These are phyloP conservation scores for Penicillium sp. DNA, from an alignment of 2,329 filamentous ascomycete species.

Conservation along the genomic window DNA sequence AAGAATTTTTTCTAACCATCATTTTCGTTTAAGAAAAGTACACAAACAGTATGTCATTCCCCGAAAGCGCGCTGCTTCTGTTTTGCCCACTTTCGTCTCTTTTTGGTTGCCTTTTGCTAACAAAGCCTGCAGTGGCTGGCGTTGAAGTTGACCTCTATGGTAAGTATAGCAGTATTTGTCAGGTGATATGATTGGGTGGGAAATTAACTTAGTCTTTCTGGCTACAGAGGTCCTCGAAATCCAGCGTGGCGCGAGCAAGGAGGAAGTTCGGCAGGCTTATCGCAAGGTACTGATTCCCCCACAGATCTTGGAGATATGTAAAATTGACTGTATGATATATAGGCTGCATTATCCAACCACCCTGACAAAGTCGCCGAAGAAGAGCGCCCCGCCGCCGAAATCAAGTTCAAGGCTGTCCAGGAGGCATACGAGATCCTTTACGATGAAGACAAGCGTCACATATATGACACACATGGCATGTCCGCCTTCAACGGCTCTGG, in stretches of 20 bases:
- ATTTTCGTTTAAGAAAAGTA: background rate
- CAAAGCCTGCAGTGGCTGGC: constrained; percentile 31
- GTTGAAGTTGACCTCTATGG: constrained; percentile 61
- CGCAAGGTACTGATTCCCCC: constrained; percentile 68
- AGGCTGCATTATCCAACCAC: constrained; percentile 85
- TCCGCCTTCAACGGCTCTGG: constrained; percentile 82
- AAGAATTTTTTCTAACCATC: background rate
- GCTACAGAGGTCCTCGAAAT: constrained; percentile 74
- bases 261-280: constrained; percentile 93
- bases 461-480: constrained; percentile 96
- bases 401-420: constrained; percentile 87
- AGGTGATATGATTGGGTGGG: constrained; percentile 5
- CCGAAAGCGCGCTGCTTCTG: background rate
- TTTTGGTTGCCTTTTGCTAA: constrained; percentile 19
- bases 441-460: constrained; percentile 87
- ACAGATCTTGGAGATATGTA: background rate
- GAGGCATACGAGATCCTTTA: constrained; percentile 97
- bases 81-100: background rate
- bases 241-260: constrained; percentile 66
- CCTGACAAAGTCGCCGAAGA: constrained; percentile 93
- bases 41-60: background rate
- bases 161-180: constrained; percentile 33
- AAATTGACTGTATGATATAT: constrained; percentile 12
- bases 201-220: background rate
- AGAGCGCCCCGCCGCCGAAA: constrained; percentile 79